A percentile compares a stretch with the other conserved stretches of the same genome.
Evolutionary conservation across 306 rosid genomes (phyloP).

Genomic region (Geum urbanum): DNA sequence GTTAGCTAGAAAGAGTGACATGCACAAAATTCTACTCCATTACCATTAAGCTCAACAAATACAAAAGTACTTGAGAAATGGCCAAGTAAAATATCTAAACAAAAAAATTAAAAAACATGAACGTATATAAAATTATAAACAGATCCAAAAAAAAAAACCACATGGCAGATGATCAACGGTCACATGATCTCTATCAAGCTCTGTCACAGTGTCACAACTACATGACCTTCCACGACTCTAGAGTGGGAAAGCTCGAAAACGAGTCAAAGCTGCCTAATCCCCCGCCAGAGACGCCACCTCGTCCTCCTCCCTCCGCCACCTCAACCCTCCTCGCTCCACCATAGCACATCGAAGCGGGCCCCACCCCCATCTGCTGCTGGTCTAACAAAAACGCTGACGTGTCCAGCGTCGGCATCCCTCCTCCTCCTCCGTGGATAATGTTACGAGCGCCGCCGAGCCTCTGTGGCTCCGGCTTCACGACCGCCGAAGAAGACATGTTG

Average conservation of each 20-base stretch:
- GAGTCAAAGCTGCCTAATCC: conserved; percentile 58
- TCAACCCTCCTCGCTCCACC: neutral
- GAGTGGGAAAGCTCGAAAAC: conserved; percentile 69
- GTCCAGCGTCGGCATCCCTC: conserved; percentile 77
- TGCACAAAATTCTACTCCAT: conserved; percentile 1
- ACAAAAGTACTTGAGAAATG: neutral
- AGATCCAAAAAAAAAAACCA: neutral
- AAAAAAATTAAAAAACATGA: neutral
- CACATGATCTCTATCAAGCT: conserved; percentile 5
- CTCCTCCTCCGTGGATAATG: neutral
- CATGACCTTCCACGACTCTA: conserved; percentile 93
- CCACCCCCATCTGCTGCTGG: conserved; percentile 30
- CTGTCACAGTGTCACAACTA: neutral
- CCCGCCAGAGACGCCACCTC: conserved; percentile 18
- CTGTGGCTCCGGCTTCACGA: conserved; percentile 78
- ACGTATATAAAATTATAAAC: neutral
- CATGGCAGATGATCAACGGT: neutral
- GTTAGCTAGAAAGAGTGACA: too few relatives aligned
- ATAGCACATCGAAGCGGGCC: conserved; percentile 16
- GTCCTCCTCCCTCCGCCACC: conserved; percentile 7
- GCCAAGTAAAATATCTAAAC: too few relatives aligned
- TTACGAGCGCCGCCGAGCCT: conserved; percentile 26
- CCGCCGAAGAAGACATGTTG: conserved; percentile 6
- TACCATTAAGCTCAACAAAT: conserved; percentile 1
- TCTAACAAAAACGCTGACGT: conserved; percentile 73